These are phyloP conservation scores for Ophiostoma novo-ulmi DNA, from an alignment of 2,329 filamentous ascomycete species.

Conservation along the genomic window DNA sequence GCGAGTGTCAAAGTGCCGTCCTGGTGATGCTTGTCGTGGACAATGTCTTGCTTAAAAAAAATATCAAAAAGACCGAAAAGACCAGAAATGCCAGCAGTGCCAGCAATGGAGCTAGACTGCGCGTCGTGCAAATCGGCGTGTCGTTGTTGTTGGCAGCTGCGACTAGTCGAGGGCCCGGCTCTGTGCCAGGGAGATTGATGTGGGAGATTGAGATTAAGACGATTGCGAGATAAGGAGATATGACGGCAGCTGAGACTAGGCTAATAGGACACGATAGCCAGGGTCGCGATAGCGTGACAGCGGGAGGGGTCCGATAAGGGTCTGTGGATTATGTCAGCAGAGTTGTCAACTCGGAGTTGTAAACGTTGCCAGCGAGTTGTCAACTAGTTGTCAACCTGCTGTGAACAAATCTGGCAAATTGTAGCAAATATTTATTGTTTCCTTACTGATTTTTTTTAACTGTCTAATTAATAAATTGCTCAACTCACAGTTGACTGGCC, in stretches of 20 bases:
- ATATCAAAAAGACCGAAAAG: not conserved
- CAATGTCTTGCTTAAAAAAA: not conserved
- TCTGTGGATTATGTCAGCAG: conserved; percentile 2
- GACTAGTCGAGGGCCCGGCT: not conserved
- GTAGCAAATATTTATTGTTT: too few species aligned
- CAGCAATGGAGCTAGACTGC: not conserved
- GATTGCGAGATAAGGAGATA: conserved; percentile 11
- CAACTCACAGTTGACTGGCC: not conserved
- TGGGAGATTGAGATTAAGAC: conserved; percentile 2
- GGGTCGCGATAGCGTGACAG: conserved; percentile 10
- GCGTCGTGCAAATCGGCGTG: not conserved
- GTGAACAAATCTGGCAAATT: not conserved
- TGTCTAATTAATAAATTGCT: not conserved
- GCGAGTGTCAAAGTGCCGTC: not conserved
- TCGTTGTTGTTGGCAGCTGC: conserved; percentile 1
- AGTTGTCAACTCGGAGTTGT: not conserved
- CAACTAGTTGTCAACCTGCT: not conserved
- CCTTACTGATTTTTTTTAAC: too few species aligned
- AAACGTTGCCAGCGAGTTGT: not conserved
- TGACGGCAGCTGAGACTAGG: conserved; percentile 8
- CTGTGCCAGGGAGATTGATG: conserved; percentile 2
- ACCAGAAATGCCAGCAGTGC: not conserved
- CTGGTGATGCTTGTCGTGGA: not conserved
- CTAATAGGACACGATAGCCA: conserved; percentile 3
- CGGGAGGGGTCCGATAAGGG: conserved; percentile 13